Percentiles rank a stretch among this genome's conserved stretches.
Conservation (phyloP, 1,284 basidiomycete species). For the Irpex rosettiformis region DNA sequence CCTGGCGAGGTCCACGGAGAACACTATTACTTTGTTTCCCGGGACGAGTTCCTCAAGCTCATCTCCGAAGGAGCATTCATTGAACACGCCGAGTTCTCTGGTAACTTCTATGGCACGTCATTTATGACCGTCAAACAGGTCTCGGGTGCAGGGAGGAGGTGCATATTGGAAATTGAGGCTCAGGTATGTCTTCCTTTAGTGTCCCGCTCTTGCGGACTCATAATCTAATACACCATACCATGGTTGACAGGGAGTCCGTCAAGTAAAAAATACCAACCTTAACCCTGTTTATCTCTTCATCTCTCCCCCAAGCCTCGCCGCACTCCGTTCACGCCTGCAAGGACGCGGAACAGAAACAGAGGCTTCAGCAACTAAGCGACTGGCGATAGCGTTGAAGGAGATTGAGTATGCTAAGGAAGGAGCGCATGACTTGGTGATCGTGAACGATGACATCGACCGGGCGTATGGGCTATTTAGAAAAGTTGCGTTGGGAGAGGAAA, state of each 20-base stretch:
- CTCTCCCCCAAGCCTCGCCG: constrained; percentile 77
- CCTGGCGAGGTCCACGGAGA: constrained; percentile 82
- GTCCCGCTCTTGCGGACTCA: constrained; percentile 14
- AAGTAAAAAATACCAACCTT: constrained; percentile 78
- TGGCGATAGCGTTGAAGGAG: constrained; percentile 81
- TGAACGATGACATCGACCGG: constrained; percentile 88
- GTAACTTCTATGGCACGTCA: constrained; percentile 93
- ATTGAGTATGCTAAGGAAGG: constrained; percentile 82
- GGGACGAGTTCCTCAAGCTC: constrained; percentile 59
- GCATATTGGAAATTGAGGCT: constrained; percentile 96
- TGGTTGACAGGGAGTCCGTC: constrained; percentile 66
- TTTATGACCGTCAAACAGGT: constrained; percentile 64
- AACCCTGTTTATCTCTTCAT: constrained; percentile 93
- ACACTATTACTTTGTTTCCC: constrained; percentile 74
- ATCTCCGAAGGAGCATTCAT: constrained; percentile 66
- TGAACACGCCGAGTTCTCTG: constrained; percentile 83
- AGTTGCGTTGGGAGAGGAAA: constrained; percentile 66
- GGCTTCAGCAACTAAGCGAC: constrained; percentile 69
- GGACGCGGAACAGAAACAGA: constrained; percentile 87
- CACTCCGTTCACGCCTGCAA: constrained; percentile 67
- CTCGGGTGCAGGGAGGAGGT: constrained; percentile 61
- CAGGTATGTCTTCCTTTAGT: constrained; percentile 56
- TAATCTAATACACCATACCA: constrained; percentile 13
- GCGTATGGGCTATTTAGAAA: constrained; percentile 74
- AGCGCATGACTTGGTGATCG: constrained; percentile 81